A percentile compares a stretch with the other conserved stretches of the same genome.
phyloP scores from a whole-genome alignment of 1,139 yeast species.

The Fermentozyma sake region DNA sequence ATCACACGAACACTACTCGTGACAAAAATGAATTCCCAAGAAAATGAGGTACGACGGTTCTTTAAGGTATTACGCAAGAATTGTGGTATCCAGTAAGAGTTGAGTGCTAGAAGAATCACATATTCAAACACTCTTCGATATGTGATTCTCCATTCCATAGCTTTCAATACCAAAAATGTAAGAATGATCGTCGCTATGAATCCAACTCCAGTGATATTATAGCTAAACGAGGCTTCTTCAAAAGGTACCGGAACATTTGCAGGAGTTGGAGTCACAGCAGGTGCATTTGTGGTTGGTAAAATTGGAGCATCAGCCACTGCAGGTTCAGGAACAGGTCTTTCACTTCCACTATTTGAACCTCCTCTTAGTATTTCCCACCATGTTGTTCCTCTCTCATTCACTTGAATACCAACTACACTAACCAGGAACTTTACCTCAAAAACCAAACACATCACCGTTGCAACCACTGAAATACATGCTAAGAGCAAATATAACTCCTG shows the following conservation, averaged over 20 bases:
- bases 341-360: constrained; percentile 10
- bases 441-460: constrained; percentile 65
- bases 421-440: constrained; percentile 78
- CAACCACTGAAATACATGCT: constrained; percentile 64
- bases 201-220: constrained; percentile 59
- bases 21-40: constrained; percentile 68
- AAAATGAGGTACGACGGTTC: constrained; percentile 63
- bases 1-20: constrained; percentile 57
- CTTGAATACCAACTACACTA: constrained; percentile 65
- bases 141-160: constrained; percentile 60
- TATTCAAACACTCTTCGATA: constrained; percentile 59
- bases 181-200: constrained; percentile 57
- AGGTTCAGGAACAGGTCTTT: constrained; percentile 6
- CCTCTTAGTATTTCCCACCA: constrained; percentile 65
- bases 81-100: constrained; percentile 91
- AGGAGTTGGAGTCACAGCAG: constrained; percentile 7
- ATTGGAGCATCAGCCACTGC: constrained; percentile 2
- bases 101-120: constrained; percentile 44
- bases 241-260: constrained; percentile 9
- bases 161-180: constrained; percentile 53
- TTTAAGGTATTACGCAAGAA: constrained; percentile 72
- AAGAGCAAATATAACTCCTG: constrained; percentile 60
- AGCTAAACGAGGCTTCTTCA: constrained; percentile 56
- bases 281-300: constrained; percentile 1
- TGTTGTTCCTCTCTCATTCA: constrained; percentile 63